phyloP scores from a whole-genome alignment of 2,329 filamentous ascomycete species.

The Sporothrix humicola region DNA sequence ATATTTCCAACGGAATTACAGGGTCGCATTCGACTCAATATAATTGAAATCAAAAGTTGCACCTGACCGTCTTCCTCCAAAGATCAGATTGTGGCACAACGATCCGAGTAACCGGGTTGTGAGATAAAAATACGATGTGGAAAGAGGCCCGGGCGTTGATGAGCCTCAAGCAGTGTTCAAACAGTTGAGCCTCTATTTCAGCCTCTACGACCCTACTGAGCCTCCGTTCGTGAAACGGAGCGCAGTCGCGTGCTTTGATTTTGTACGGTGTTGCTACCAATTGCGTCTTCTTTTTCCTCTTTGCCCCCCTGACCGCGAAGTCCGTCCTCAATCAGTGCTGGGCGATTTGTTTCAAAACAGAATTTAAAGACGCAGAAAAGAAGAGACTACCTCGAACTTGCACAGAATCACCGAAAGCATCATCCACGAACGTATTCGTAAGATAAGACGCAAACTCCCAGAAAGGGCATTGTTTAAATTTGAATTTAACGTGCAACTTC shows the following conservation, averaged over 20 bases:
- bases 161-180: not conserved
- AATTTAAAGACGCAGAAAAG: not conserved
- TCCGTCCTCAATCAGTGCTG: not conserved
- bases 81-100: slow-evolving; percentile 17
- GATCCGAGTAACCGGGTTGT: slow-evolving; percentile 16
- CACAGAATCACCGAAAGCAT: not conserved
- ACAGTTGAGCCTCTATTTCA: too few relatives aligned
- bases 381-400: not conserved
- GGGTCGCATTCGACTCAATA: not conserved
- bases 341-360: slow-evolving; percentile 19
- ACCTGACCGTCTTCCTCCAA: not conserved
- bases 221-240: slow-evolving; percentile 6
- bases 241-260: slow-evolving; percentile 5
- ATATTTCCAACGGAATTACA: not conserved
- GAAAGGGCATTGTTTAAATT: not conserved
- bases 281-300: not conserved
- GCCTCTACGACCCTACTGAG: not conserved
- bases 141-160: not conserved
- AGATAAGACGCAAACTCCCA: not conserved
- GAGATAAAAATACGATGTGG: not conserved
- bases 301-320: slow-evolving; percentile 16
- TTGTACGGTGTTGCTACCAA: too few relatives aligned
- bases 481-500: not conserved
- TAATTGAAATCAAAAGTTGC: not conserved
- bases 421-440: slow-evolving; percentile 15